phyloP scores from a whole-genome alignment of 2,329 filamentous ascomycete species.

The Didymella segeticola region DNA sequence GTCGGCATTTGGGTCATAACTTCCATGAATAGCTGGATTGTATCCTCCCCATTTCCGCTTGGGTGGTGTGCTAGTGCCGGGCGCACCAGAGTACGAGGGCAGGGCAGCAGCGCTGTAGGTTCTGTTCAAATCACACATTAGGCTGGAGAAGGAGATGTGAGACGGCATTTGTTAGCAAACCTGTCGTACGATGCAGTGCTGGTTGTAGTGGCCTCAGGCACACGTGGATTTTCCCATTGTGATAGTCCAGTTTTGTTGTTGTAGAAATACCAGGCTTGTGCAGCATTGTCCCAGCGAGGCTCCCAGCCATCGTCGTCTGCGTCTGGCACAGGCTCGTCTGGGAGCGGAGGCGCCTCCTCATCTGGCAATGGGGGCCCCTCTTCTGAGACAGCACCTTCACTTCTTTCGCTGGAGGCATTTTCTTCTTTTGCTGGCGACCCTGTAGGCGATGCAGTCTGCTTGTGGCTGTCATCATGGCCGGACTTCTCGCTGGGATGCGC shows the following conservation, averaged over 20 bases:
- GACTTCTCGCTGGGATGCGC: conserved; percentile 17
- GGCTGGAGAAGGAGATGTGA: conserved; percentile 36
- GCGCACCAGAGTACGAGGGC: conserved; percentile 39
- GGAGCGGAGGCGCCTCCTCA: conserved; percentile 50
- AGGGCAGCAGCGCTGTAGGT: conserved; percentile 36
- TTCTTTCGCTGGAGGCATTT: conserved; percentile 12
- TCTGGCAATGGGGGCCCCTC: conserved; percentile 35
- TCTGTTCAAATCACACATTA: conserved; percentile 40
- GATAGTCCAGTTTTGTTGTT: conserved; percentile 76
- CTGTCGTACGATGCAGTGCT: conserved; percentile 43
- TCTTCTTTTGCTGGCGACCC: conserved; percentile 8
- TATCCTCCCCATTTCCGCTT: conserved; percentile 72
- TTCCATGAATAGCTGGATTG: conserved; percentile 93
- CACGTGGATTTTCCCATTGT: conserved; percentile 87
- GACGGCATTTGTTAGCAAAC: conserved; percentile 44
- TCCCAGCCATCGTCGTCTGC: conserved; percentile 76
- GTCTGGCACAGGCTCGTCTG: conserved; percentile 56
- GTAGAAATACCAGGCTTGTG: conserved; percentile 80
- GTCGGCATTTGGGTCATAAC: conserved; percentile 95
- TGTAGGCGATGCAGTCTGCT: conserved; percentile 16
- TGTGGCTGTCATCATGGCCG: conserved; percentile 14
- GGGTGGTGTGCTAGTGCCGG: conserved; percentile 42
- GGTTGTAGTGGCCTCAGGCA: conserved; percentile 57
- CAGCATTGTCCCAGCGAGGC: conserved; percentile 73
- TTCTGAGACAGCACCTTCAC: conserved; percentile 15